phyloP scores from a whole-genome alignment of 441 rosid species.

The Jatropha multifida region DNA sequence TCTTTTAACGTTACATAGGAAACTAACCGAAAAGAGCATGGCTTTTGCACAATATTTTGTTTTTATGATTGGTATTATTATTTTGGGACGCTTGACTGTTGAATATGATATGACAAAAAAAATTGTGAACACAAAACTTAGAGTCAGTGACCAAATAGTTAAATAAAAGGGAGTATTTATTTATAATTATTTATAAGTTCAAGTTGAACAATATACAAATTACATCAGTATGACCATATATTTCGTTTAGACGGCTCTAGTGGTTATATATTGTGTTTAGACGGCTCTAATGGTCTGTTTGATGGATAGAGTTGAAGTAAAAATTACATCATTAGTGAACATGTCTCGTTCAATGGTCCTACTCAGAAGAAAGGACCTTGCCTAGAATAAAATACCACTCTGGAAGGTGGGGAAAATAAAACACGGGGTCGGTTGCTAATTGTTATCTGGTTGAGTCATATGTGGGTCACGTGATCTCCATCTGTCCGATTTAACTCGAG shows the following conservation, averaged over 20 bases:
- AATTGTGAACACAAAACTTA: no score
- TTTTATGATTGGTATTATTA: no score
- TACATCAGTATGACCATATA: no score
- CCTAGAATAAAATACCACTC: neutral
- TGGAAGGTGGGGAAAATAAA: neutral
- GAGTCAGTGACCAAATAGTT: no score
- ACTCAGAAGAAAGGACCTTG: neutral
- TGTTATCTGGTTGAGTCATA: conserved; percentile 13
- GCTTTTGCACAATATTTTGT: no score
- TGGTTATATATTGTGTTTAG: no score
- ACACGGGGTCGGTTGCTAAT: conserved; percentile 1
- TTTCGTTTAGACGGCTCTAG: no score
- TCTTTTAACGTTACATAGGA: no score
- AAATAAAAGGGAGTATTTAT: no score
- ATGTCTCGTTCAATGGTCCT: conserved; percentile 1
- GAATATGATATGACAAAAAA: no score
- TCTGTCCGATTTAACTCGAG: neutral
- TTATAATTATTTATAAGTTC: neutral
- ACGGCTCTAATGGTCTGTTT: neutral
- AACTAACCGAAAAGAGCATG: no score
- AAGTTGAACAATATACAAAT: neutral
- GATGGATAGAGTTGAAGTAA: neutral
- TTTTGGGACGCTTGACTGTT: no score
- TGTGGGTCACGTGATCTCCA: conserved; percentile 12
- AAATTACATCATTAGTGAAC: neutral